phyloP scores from a whole-genome alignment of 1,139 yeast genomes.

The Diutina mesorugosa region DNA sequence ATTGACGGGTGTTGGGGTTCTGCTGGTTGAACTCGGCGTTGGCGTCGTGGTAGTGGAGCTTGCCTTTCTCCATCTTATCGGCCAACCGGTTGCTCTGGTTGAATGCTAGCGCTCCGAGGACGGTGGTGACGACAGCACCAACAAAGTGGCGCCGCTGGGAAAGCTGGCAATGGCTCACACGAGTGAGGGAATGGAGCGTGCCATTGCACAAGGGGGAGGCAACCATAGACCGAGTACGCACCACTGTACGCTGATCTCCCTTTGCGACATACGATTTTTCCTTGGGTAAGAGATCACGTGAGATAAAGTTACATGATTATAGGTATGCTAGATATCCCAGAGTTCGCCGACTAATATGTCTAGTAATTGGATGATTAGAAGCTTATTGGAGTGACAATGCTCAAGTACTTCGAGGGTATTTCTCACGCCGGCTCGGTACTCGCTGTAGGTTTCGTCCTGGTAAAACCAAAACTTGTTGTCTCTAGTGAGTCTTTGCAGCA shows the following conservation, averaged over 20 bases:
- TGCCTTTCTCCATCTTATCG: constrained; percentile 43
- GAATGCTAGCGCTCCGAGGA: constrained; percentile 16
- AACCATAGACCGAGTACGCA: background rate
- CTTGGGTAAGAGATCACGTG: too few relatives aligned
- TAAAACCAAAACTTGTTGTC: background rate
- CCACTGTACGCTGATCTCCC: background rate
- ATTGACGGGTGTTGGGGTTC: constrained; percentile 10
- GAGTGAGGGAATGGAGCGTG: background rate
- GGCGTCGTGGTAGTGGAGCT: constrained; percentile 29
- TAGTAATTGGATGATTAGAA: background rate
- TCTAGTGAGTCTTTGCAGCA: background rate
- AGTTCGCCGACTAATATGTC: background rate
- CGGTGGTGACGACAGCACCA: constrained; percentile 9
- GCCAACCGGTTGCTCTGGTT: constrained; percentile 42
- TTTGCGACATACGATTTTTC: background rate
- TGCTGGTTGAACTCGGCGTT: constrained; percentile 19
- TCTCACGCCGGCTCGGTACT: background rate
- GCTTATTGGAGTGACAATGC: background rate
- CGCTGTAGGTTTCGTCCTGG: background rate
- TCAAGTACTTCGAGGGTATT: background rate
- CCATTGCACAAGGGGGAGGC: background rate
- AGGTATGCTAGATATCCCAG: background rate
- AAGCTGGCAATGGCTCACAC: background rate
- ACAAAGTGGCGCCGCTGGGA: constrained; percentile 5
- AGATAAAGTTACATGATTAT: too few relatives aligned